Evolutionary conservation across 139 green algal genomes (phyloP), one percentile per base, ranked within the genome.

Genomic region (Spirogloea muscicola): DNA sequence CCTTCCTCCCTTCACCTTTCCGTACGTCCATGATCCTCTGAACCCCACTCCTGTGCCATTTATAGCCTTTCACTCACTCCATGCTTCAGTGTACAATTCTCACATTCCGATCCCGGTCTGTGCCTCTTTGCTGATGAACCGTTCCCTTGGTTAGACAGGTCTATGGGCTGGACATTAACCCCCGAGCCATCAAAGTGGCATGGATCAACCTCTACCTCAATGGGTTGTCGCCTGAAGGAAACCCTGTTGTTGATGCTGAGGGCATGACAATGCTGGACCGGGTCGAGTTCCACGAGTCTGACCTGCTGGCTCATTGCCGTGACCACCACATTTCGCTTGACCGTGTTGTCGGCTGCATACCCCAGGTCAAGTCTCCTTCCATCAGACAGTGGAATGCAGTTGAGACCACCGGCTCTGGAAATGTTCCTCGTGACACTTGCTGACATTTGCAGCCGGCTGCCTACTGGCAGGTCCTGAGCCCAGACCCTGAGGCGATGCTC

Each of bases 141-240:
- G n/a, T n/a, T n/a, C n/a, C n/a, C n/a, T n/a, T n/a, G n/a, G n/a
- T n/a, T n/a, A n/a, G 16, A 21, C 73, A 81, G 73, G 61, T 81
- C 18, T 68, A 68, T 38, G 73, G 73, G 16, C 33, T 81, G 60
- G 73, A 81, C 55, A 81, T 81, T 43, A 81, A 81, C 43, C 73
- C 73, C 9, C 61, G 73, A 0, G 73, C 73, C 1, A 66, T 81
- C 62, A 74, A 68, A 46, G 33, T 70, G 9, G 73, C 73, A 16
- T 68, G 62, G 39, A 81, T 81, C 16, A 81, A 81, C 65, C 57
- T 81, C 16, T 81, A 75, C 62, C 61, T 81, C 5, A 81, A 81
- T 43, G 73, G 48, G 42, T 62, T 81, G 0, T 18, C 41, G 4
- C 34, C 69, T 0, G 71, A 79, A 41, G 71, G 71, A 18, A 61